These are phyloP conservation scores for Nakazawaea wyomingensis DNA, from an alignment of 805 yeast genomes.

Conservation along the genomic window DNA sequence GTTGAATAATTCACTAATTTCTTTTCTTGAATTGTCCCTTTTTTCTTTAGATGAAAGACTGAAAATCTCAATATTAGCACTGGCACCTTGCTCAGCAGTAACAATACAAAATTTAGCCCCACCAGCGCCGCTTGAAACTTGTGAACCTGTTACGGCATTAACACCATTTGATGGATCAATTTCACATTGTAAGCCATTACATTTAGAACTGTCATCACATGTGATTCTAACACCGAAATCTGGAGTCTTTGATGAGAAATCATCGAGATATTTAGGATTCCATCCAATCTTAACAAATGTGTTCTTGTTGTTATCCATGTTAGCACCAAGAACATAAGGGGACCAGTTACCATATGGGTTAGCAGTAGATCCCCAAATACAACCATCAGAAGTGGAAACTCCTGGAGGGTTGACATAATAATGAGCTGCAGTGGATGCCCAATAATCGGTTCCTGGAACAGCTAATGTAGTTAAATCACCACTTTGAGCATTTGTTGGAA, in stretches of 20 bases:
- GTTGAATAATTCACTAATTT: constrained; percentile 3
- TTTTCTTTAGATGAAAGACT: constrained; percentile 1
- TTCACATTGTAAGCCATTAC: constrained; percentile 76
- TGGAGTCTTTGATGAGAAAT: constrained; percentile 54
- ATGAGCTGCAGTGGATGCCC: constrained; percentile 85
- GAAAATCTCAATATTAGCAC: constrained; percentile 73
- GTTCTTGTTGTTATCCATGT: constrained; percentile 61
- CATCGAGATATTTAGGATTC: constrained; percentile 82
- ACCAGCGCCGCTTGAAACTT: constrained; percentile 45
- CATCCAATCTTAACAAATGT: constrained; percentile 85
- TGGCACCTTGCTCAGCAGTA: constrained; percentile 59
- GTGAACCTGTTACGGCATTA: constrained; percentile 45
- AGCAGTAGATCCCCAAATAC: constrained; percentile 73
- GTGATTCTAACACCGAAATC: constrained; percentile 66
- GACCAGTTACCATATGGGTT: constrained; percentile 86
- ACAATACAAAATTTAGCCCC: constrained; percentile 82
- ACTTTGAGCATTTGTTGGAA: constrained; percentile 67
- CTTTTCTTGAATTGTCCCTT: constrained; percentile 2
- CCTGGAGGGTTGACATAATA: constrained; percentile 85
- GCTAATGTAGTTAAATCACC: constrained; percentile 54
- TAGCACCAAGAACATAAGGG: constrained; percentile 90
- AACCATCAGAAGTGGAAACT: constrained; percentile 66
- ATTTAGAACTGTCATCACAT: constrained; percentile 64
- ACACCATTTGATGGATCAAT: constrained; percentile 70
- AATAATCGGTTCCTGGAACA: constrained; percentile 80